Percentiles rank a stretch among this genome's conserved stretches.
phyloP scores from a whole-genome alignment of 768 basidiomycete genomes.

The Agaricus subrufescens region DNA sequence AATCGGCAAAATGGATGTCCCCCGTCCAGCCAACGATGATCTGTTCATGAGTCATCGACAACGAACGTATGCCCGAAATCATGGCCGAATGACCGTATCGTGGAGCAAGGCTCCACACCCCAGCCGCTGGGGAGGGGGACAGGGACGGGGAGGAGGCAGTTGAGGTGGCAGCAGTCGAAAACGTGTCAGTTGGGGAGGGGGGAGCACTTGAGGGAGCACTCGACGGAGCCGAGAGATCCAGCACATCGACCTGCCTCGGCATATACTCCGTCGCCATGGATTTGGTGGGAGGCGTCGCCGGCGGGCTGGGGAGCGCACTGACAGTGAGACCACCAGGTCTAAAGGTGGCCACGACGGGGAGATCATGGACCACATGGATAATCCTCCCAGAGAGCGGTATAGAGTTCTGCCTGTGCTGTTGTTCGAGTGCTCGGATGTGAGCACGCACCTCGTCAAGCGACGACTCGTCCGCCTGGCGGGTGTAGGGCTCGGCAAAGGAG shows the following conservation, averaged over 20 bases:
- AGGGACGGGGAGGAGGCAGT: not conserved
- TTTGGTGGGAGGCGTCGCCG: conserved; percentile 69
- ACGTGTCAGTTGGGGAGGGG: no score
- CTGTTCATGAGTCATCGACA: conserved; percentile 83
- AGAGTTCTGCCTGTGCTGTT: conserved; percentile 62
- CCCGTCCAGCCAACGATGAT: conserved; percentile 93
- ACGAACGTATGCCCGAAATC: conserved; percentile 87
- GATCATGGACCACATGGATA: conserved; percentile 88
- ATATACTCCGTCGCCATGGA: conserved; percentile 24
- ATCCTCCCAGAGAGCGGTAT: conserved; percentile 82
- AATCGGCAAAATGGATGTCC: conserved; percentile 59
- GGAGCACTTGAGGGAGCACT: not conserved
- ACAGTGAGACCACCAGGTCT: conserved; percentile 21
- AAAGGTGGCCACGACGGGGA: conserved; percentile 72
- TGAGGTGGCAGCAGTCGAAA: conserved; percentile 2
- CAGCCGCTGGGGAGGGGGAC: not conserved
- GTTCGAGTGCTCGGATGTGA: conserved; percentile 69
- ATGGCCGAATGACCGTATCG: conserved; percentile 93
- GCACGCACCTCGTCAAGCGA: conserved; percentile 70
- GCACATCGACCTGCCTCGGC: conserved; percentile 6
- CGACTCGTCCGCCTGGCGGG: conserved; percentile 58
- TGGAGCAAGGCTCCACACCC: conserved; percentile 70
- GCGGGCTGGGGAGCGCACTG: conserved; percentile 61
- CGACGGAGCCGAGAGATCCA: not conserved
- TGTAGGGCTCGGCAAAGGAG: conserved; percentile 70